These are phyloP conservation scores for Aspergillus sclerotiicarbonarius DNA, from an alignment of 495 filamentous ascomycete genomes.

Conservation along the genomic window DNA sequence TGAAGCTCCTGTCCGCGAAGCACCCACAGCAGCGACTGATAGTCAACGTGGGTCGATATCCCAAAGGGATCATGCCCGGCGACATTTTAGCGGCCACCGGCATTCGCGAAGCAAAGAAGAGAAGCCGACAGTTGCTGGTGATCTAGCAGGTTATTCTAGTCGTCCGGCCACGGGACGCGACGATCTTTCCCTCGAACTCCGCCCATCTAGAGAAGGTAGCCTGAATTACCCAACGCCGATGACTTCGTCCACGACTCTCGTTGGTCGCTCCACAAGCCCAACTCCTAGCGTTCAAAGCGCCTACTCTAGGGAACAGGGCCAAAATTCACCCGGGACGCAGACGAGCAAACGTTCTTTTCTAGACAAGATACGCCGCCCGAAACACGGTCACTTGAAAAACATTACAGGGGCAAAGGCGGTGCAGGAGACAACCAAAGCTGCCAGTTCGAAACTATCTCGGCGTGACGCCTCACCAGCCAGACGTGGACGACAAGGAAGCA, in stretches of 20 bases:
- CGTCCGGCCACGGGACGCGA: slow-evolving; percentile 68
- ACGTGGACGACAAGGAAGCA: slow-evolving; percentile 42
- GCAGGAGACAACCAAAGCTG: slow-evolving; percentile 33
- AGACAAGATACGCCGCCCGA: slow-evolving; percentile 60
- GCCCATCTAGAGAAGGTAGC: slow-evolving; percentile 47
- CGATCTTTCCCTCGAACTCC: slow-evolving; percentile 57
- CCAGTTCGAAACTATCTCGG: slow-evolving; percentile 42
- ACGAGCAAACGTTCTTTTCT: slow-evolving; percentile 65
- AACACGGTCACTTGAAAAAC: slow-evolving; percentile 52
- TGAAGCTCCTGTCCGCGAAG: slow-evolving; percentile 75
- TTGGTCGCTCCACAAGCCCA: slow-evolving; percentile 66
- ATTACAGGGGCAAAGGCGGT: slow-evolving; percentile 56
- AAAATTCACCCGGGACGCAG: slow-evolving; percentile 58
- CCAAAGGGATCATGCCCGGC: slow-evolving; percentile 52
- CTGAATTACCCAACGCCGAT: slow-evolving; percentile 42
- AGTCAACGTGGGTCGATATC: slow-evolving; percentile 51
- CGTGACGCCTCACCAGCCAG: slow-evolving; percentile 51
- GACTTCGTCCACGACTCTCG: slow-evolving; percentile 47
- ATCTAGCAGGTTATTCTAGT: slow-evolving; percentile 42
- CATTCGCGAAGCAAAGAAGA: slow-evolving; percentile 74
- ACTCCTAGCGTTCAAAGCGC: slow-evolving; percentile 66
- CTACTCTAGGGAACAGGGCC: slow-evolving; percentile 46
- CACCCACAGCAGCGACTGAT: slow-evolving; percentile 52
- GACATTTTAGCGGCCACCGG: slow-evolving; percentile 71
- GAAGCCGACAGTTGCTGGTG: slow-evolving; percentile 47